Conservation (phyloP, 768 basidiomycete species). For the Thelephora ganbajun region DNA sequence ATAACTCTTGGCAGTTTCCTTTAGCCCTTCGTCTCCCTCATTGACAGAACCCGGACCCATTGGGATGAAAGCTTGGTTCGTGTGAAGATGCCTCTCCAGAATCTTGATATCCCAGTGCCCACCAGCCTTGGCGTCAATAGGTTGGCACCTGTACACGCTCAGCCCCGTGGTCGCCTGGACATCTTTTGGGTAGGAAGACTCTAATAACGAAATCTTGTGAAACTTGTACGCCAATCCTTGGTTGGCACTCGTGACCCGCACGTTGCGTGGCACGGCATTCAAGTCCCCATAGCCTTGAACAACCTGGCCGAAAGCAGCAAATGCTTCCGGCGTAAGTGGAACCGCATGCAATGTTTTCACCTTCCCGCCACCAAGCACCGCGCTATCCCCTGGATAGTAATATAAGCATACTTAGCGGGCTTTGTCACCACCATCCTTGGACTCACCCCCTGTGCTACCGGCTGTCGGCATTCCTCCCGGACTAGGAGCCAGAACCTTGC, state of each 20-base stretch:
- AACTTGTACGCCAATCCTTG: conserved; percentile 86
- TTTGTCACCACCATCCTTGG: conserved; percentile 5
- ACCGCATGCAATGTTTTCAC: conserved; percentile 33
- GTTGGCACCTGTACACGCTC: conserved; percentile 76
- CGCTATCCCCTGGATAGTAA: neutral
- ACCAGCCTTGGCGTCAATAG: conserved; percentile 29
- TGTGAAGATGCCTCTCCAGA: conserved; percentile 83
- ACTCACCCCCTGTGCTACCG: conserved; percentile 1
- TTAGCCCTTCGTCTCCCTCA: conserved; percentile 28
- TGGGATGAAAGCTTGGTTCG: conserved; percentile 89
- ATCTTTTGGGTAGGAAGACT: conserved; percentile 47
- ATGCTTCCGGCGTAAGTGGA: conserved; percentile 74
- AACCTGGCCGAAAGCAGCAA: conserved; percentile 81
- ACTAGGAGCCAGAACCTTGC: neutral
- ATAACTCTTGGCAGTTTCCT: conserved; percentile 41
- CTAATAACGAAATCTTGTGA: conserved; percentile 73
- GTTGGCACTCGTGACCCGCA: conserved; percentile 72
- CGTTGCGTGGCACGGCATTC: conserved; percentile 44
- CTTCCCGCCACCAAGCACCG: too few species aligned
- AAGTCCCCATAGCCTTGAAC: conserved; percentile 74
- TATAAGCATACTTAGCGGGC: neutral
- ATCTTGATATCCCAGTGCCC: conserved; percentile 46
- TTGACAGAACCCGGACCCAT: conserved; percentile 47
- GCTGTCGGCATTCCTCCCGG: conserved; percentile 2
- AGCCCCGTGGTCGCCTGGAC: conserved; percentile 50